phyloP scores from a whole-genome alignment of 768 basidiomycete genomes.

The Leccinum subgranulosum region DNA sequence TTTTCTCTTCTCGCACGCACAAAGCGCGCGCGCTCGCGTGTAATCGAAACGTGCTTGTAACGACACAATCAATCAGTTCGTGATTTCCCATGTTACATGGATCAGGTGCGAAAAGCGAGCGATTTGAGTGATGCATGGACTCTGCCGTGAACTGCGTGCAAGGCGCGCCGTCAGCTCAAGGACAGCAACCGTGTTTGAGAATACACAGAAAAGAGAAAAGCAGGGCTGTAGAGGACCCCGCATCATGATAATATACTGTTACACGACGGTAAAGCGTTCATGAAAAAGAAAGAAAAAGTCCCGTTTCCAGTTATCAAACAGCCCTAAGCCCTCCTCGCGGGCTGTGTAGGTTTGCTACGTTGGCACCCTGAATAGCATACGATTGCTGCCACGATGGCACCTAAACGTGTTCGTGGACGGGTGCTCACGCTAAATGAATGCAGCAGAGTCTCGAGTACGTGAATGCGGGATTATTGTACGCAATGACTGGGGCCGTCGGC shows the following conservation, averaged over 20 bases:
- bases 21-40: constrained; percentile 10
- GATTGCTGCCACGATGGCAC: constrained; percentile 17
- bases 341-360: constrained; percentile 33
- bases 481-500: constrained; percentile 21
- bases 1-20: not conserved
- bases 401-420: constrained; percentile 20
- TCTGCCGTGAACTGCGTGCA: constrained; percentile 23
- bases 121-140: not conserved
- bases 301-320: constrained; percentile 19
- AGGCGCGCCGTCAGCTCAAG: constrained; percentile 6
- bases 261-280: constrained; percentile 14
- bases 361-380: constrained; percentile 25
- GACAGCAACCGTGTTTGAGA: constrained; percentile 10
- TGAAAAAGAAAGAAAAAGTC: not conserved
- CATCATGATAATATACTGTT: constrained; percentile 10
- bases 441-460: constrained; percentile 19
- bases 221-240: constrained; percentile 9
- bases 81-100: constrained; percentile 23
- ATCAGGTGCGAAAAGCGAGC: constrained; percentile 11
- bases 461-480: constrained; percentile 24
- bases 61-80: constrained; percentile 12
- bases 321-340: constrained; percentile 20
- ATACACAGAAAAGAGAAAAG: not conserved
- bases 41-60: constrained; percentile 16
- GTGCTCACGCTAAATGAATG: constrained; percentile 20